Evolutionary conservation across 441 rosid genomes (phyloP), one percentile per base, ranked within the genome.

Genomic region (Arabidopsis lyrata): DNA sequence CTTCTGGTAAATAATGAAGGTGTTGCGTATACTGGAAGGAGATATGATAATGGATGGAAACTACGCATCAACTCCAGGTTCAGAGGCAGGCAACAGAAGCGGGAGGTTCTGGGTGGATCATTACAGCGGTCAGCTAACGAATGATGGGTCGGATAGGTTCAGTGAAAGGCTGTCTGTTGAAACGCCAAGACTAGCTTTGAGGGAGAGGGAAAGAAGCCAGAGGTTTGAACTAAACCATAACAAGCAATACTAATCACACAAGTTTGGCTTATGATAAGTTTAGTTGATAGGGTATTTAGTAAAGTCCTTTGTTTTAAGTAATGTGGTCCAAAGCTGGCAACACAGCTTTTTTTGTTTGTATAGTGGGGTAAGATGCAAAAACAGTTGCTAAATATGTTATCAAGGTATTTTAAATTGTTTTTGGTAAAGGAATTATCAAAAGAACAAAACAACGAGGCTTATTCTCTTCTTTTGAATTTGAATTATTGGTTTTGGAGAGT

Each of bases 11-110:
- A 80, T 64, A 12, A 62, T 55, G 45, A 68, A 92, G 99, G 96
- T 95, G 77, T 86, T 95, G 57, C 97, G 98, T 53, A 84, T 95
- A 68, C 78, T 95, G 68, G 99, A 95, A 81, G 99, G 99, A 12
- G 99, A 95, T 79, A 81, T 86, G 89, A 76, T 88, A 44, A 66
- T 91, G 80, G 97, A 93, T 24, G 29, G 83, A 24, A 93, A 84
- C 77, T 90, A 73, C 82, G 70, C 77, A 48, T 82, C 97, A 2
- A 85, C 96, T 8, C 92, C 99, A 1, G 84, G 88, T 4, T 90
- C 82, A 69, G 96, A 91, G 16, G 86, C 79, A 57, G 98, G 99
- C 62, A 93, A 82, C 86, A 83, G 84, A 42, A 92, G 98, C 36
- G 92, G 96, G 14, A 80, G 97, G 66, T 81, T 88, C 27, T 87